Evolutionary conservation across 2,329 filamentous ascomycete species (phyloP), one percentile per base, ranked within the genome.

Genomic region (Pseudogymnoascus sp.): DNA sequence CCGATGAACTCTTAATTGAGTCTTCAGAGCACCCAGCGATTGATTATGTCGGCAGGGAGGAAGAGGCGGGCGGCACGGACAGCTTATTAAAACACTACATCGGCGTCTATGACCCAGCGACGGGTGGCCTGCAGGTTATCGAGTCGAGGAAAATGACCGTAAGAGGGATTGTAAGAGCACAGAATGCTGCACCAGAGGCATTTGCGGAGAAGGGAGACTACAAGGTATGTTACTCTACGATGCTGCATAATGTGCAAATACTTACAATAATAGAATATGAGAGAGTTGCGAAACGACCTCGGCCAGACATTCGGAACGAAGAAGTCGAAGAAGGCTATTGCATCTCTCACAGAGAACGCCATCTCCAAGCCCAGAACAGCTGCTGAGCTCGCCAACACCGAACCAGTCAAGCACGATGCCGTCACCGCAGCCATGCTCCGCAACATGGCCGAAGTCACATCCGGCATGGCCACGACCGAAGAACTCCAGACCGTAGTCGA

Each of bases 251-350:
- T 23, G 14, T 42, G 16, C 40, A 60, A 25, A 61, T 68, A 69
- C 69, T 67, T 62, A 18, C 31, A 36, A 14, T 38, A 64, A 16
- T 69, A 87, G 84, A 82, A 78, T 50, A 82, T 82, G 70, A 77
- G 82, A 69, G 83, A 88, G 28, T 83, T 84, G 71, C 84, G 84
- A 69, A 87, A 86, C 69, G 84, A 87, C 1, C 84, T 96, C 11
- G 89, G 89, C 42, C 82, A 89, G 69, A 86, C 88, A 34, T 96
- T 96, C 71, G 91, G 91, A 73, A 93, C 90, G 25, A 92, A 90
- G 78, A 93, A 93, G 76, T 89, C 90, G 21, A 89, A 87, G 80
- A 93, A 93, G 77, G 88, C 85, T 1, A 85, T 95, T 68, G 80
- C 82, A 28, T 83, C 87, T 63, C 81, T 84, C 67, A 85, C 86